Evolutionary conservation across 2,329 filamentous ascomycete species (phyloP), one percentile per base, ranked within the genome.

Genomic region (Ceratocystis harringtonii): DNA sequence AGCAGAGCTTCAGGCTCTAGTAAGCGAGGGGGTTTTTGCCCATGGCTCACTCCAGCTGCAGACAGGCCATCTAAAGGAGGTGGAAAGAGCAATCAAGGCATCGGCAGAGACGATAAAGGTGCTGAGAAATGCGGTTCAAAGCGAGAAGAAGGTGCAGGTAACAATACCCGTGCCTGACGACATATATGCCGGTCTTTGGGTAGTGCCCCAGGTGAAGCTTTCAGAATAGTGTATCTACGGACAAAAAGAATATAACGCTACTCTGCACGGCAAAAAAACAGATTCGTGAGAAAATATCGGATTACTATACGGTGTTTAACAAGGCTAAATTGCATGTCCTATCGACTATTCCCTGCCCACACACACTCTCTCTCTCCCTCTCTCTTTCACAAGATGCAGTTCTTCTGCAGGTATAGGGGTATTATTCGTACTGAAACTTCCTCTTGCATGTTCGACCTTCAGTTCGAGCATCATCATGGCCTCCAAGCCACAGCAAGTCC

Each of bases 41-140:
- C 50, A 48, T 32, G 65, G 65, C 15, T 67, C 65, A 28, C 43
- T 28, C 1, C 55, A 64, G 32, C 43, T 67, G 5, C 62, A 67
- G 8, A 55, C 4, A 17, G 52, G 57, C n/a, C 61, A 45, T 28
- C 55, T 62, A 12, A 30, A 10, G 5, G 36, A 28, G 8, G 57
- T 62, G 8, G 28, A 44, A 2, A 48, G 36, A 19, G 66, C 52
- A n/a, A 48, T 58, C 1, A 15, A 25, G 7, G 63, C 30, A 28
- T 28, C 43, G 10, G 17, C 12, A 15, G 57, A 55, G 25, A 50
- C 45, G 12, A 32, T 61, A 0, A 74, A 77, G 1, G 72, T 84
- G 2, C 74, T 81, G 19, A 71, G 75, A 25, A 73, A 78, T 32
- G 77, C 82, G 68, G 74, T 80, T 72, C 72, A 73, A 60, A 77